Evolutionary conservation across 1,284 basidiomycete species (phyloP).

Genomic region (Sutorius eximius): DNA sequence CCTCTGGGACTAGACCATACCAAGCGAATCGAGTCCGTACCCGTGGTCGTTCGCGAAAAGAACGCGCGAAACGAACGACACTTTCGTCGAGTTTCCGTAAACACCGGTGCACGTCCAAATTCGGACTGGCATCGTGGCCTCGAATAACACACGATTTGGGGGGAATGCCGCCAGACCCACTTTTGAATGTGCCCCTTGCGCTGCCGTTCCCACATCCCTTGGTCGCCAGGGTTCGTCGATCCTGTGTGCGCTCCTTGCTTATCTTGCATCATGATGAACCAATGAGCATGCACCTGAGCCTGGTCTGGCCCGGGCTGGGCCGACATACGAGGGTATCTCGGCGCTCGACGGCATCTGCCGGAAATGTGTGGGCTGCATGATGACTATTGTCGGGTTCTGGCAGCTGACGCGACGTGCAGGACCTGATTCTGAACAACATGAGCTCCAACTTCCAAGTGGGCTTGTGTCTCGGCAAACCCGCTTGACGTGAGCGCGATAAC

Average conservation of each 20-base stretch:
- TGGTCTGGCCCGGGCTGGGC: neutral
- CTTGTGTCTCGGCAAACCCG: neutral
- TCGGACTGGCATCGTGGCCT: neutral
- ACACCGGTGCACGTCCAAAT: neutral
- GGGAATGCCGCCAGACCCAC: neutral
- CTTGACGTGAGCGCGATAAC: neutral
- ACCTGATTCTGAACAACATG: no score
- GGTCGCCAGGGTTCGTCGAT: slow-evolving; percentile 3
- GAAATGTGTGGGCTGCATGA: no score
- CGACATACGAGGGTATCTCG: no score
- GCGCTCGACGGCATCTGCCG: no score
- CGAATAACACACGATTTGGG: slow-evolving; percentile 6
- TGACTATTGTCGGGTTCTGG: no score
- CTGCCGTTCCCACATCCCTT: slow-evolving; percentile 1
- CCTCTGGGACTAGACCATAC: slow-evolving; percentile 17
- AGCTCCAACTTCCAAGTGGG: no score
- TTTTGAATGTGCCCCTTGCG: neutral
- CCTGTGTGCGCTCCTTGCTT: neutral
- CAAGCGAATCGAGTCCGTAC: slow-evolving; percentile 2
- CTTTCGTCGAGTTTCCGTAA: slow-evolving; percentile 20
- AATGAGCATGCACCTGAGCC: neutral
- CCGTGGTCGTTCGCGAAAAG: slow-evolving; percentile 10
- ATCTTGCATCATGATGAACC: neutral
- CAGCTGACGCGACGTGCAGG: no score
- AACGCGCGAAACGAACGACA: slow-evolving; percentile 4